phyloP scores from a whole-genome alignment of 2,329 filamentous ascomycete genomes.

The Botrytis squamosa region DNA sequence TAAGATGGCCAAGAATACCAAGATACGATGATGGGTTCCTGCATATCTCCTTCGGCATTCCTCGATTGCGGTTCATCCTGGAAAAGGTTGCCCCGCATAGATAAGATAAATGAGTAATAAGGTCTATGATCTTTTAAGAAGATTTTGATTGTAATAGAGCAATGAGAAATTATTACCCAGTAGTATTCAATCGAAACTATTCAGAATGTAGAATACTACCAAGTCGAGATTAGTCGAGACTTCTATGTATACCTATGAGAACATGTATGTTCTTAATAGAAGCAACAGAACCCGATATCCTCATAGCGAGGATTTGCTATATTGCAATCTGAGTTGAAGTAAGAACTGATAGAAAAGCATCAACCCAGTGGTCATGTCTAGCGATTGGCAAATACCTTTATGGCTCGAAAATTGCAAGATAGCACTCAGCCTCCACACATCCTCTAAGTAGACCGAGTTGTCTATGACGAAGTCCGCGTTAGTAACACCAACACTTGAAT shows the following conservation, averaged over 20 bases:
- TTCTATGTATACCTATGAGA: background rate
- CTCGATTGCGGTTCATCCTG: background rate
- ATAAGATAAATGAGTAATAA: constrained; percentile 15
- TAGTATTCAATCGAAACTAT: background rate
- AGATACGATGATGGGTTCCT: background rate
- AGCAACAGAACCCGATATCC: background rate
- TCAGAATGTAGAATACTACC: background rate
- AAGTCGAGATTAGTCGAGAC: background rate
- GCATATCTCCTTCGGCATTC: constrained; percentile 2
- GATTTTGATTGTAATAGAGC: background rate
- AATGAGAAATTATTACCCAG: background rate
- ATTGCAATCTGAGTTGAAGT: background rate
- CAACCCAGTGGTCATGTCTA: background rate
- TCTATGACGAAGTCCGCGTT: background rate
- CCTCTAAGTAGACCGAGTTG: background rate
- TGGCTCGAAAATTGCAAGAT: background rate
- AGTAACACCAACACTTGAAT: background rate
- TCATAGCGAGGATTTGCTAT: background rate
- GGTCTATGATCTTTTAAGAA: background rate
- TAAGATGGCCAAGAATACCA: constrained; percentile 7
- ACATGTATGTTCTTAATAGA: background rate
- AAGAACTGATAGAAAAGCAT: background rate
- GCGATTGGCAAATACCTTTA: background rate
- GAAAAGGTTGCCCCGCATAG: constrained; percentile 10
- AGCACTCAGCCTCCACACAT: background rate